Conservation (phyloP, 805 yeast species). For the Lipomyces yamadae region DNA sequence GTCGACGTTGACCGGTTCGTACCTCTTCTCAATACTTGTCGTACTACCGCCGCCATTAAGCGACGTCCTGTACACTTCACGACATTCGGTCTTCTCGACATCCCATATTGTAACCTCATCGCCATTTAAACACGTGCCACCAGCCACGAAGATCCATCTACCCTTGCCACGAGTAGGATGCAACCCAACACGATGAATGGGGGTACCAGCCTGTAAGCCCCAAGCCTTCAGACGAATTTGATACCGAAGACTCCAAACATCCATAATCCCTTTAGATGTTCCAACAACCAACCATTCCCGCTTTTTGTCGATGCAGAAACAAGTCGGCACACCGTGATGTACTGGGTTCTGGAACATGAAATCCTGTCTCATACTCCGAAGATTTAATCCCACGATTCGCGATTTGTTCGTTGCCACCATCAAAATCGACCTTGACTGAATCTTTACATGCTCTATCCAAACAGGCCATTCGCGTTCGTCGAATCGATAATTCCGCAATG, state of each 20-base stretch:
- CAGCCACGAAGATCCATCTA: conserved; percentile 60
- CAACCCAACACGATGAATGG: conserved; percentile 55
- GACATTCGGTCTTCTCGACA: conserved; percentile 64
- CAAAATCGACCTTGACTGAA: conserved; percentile 52
- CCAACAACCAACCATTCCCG: conserved; percentile 74
- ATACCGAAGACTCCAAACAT: conserved; percentile 83
- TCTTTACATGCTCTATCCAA: conserved; percentile 51
- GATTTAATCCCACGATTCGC: conserved; percentile 59
- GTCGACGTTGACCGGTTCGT: conserved; percentile 40
- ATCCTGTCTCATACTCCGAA: conserved; percentile 55
- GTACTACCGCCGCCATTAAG: conserved; percentile 15
- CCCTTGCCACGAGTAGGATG: conserved; percentile 53
- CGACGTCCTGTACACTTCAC: conserved; percentile 47
- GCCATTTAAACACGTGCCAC: conserved; percentile 60
- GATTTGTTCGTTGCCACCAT: conserved; percentile 60
- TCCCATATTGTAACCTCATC: conserved; percentile 77
- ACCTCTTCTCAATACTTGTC: conserved; percentile 19
- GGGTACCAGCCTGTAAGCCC: conserved; percentile 57
- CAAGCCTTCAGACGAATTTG: conserved; percentile 63
- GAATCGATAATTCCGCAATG: conserved; percentile 53
- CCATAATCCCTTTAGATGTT: conserved; percentile 71
- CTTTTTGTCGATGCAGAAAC: conserved; percentile 60
- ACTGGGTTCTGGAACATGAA: conserved; percentile 58
- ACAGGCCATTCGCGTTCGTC: conserved; percentile 53
- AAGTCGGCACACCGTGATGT: conserved; percentile 66